A percentile compares a stretch with the other conserved stretches of the same genome.
phyloP scores from a whole-genome alignment of 2,329 filamentous ascomycete species.

The Teratosphaeria nubilosa region DNA sequence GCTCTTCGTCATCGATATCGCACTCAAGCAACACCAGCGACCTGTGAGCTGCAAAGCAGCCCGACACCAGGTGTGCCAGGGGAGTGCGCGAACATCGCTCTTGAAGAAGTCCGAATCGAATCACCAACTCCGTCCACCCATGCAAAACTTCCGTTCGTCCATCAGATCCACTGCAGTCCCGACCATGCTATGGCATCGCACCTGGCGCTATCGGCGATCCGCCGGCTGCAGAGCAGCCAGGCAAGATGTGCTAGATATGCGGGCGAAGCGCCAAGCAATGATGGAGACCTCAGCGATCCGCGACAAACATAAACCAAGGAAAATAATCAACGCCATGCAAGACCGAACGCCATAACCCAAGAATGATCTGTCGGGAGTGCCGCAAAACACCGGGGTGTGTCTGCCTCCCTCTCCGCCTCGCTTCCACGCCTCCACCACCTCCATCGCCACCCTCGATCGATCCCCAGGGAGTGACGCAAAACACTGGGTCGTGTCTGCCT shows the following conservation, averaged over 20 bases:
- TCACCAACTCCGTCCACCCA: no score
- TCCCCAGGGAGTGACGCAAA: no score
- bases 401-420: no score
- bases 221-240: not conserved
- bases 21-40: not conserved
- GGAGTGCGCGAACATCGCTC: not conserved
- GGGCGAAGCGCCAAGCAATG: not conserved
- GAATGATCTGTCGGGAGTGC: no score
- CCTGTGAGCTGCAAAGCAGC: not conserved
- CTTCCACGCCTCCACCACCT: no score
- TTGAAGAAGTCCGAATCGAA: no score
- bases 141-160: not conserved
- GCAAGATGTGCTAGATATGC: not conserved
- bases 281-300: not conserved
- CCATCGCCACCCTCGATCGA: no score
- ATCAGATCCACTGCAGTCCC: not conserved
- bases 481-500: no score
- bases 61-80: not conserved
- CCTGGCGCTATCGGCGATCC: no score
- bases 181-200: no score
- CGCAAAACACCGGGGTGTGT: no score
- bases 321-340: not conserved
- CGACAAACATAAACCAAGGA: not conserved
- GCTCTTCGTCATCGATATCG: not conserved
- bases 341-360: not conserved